Base-by-base conservation (phyloP, 306 rosid genomes). In the Luffa aegyptiaca region DNA sequence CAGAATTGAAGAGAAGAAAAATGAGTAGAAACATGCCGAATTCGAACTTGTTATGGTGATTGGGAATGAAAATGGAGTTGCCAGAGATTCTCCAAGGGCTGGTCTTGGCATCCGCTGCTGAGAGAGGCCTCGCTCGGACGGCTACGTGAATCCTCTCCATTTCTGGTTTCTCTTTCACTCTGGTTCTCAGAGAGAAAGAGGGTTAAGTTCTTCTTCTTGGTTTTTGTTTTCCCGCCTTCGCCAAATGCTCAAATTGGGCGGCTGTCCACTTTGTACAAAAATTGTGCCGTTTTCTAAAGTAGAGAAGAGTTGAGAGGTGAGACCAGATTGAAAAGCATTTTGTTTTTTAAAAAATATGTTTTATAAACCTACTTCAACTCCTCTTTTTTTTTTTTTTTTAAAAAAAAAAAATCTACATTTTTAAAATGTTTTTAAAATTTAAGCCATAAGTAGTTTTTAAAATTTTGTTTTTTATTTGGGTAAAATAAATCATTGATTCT, bases 121-220 rank as follows among this genome's bases (percentile, higher is more conserved):
- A 88, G 58, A 92, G 94, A 0, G 98, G 98, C 72, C 89, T 87
- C 33, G 97, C 87, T 8, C 98, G 96, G 8, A 94, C 93, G 5
- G 92, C 79, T 0, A 92, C 97, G 77, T 92, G 94, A 53, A 94
- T 94, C 79, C 93, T 85, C 83, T 94, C 98, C 98, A 94, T 94
- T 44, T 44, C 21, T 49, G 14, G 20, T n/a, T 13, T 31, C 59
- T 48, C 59, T 33, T 44, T 45, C 77, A 7, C 57, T 33, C 57
- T 26, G 41, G 20, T 2, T 71, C 26, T 68, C 75, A 0, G 12
- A 46, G 76, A 8, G 45, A 26, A 41, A 4, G 10, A 11, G 64
- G n/a, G 71, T 41, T 59, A 36, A 46, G 58, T 13, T n/a, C n/a
- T n/a, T 13, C 70, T 63, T 63, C 44, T 35, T 14, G 10, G 44